Base-by-base conservation (phyloP, 345 rosid species). In the Xanthoceras sorbifolium region DNA sequence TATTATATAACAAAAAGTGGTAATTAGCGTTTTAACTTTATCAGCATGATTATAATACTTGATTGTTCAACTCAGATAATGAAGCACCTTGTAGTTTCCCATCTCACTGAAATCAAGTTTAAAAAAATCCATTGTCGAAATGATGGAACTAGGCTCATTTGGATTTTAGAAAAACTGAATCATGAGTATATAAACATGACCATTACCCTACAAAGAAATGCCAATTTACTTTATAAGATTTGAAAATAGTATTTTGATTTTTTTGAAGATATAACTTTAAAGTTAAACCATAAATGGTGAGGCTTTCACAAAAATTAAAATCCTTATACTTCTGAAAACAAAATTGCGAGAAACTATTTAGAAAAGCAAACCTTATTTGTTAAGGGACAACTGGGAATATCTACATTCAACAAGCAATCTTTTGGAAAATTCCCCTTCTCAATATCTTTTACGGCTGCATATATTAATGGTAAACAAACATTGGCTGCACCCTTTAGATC, bases 391-490 rank as follows among this genome's bases (percentile, higher is more conserved):
- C 67, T 63, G 40, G 89, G 89, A 61, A 86, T 84, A 64, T 84
- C 83, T 64, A 86, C 72, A 59, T 76, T 82, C 34, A 87, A 69
- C 7, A 73, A 87, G 75, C 90, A 85, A 67, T 80, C 25, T 78
- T 70, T 72, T 2, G 88, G 90, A 31, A 85, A 87, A 72, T 15
- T 52, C 60, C 85, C 82, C 50, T 64, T 85, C 78, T 83, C 81
- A 65, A 81, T 79, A 77, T 87, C 90, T 73, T 79, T 84, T 34
- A 83, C 61, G 32, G 84, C 81, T 32, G 88, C 83, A 70, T 29
- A 77, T 73, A 85, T 83, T 71, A 83, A 64, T 15, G 88, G 90
- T 36, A 85, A 77, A 77, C 86, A 86, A 65, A 83, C 82, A 73
- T 72, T 60, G 28, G 60, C 88, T 20, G 88, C 88, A 82, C 85